Conservation (phyloP, 495 filamentous ascomycete species). For the Neurospora sp. region DNA sequence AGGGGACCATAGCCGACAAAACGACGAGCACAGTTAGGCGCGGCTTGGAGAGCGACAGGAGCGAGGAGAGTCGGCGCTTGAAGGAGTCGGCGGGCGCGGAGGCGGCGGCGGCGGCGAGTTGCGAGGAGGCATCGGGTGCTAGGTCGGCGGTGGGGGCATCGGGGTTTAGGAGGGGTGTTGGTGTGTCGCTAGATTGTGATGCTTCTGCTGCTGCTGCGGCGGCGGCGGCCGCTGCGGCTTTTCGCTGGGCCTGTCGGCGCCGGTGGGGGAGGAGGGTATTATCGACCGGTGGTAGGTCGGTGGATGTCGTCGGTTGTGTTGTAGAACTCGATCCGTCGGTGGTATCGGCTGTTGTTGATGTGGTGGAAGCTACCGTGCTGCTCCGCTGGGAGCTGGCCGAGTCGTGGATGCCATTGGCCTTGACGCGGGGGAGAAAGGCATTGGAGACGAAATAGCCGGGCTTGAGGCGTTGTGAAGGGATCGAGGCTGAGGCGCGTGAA, state of each 20-base stretch:
- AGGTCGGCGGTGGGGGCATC: conserved; percentile 27
- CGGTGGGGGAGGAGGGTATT: conserved; percentile 30
- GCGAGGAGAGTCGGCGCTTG: conserved; percentile 67
- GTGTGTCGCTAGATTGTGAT: not conserved
- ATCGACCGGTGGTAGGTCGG: conserved; percentile 6
- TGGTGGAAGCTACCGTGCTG: not conserved
- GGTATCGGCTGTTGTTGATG: conserved; percentile 4
- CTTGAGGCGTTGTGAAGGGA: conserved; percentile 18
- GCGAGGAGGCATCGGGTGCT: conserved; percentile 75
- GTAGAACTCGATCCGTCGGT: not conserved
- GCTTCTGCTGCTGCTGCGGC: not conserved
- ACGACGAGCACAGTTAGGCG: conserved; percentile 87
- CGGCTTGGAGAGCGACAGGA: conserved; percentile 87
- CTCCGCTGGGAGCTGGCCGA: conserved; percentile 1
- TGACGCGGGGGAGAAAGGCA: conserved; percentile 17
- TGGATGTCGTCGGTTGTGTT: not conserved
- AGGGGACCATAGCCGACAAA: conserved; percentile 82
- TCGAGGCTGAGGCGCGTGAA: conserved; percentile 5
- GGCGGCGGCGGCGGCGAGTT: conserved; percentile 62
- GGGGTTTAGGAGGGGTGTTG: not conserved
- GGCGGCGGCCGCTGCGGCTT: conserved; percentile 6
- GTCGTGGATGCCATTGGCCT: conserved; percentile 10
- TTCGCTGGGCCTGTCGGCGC: conserved; percentile 27
- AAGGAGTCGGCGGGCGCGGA: conserved; percentile 57
- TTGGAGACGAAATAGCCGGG: conserved; percentile 35